Percentiles rank a stretch among this genome's conserved stretches.
Evolutionary conservation across 2,329 filamentous ascomycete species (phyloP).

Genomic region (Immersiporthe knoxdaviesiana): DNA sequence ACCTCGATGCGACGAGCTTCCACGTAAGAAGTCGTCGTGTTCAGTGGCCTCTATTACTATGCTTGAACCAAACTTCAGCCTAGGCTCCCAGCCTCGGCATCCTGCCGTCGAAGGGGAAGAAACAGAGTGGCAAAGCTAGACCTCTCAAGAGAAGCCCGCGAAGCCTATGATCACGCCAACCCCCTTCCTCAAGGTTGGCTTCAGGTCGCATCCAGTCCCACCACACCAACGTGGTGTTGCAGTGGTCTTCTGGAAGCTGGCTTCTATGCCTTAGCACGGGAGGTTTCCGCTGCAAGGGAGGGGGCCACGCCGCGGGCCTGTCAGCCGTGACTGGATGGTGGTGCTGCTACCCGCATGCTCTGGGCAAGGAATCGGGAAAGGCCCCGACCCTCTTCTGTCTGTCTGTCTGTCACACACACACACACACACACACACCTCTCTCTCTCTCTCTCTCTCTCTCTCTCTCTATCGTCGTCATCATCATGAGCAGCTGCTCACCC

Average conservation of each 20-base stretch:
- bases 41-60: neutral
- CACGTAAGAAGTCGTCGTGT: neutral
- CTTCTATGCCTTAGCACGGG: conserved; percentile 13
- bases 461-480: neutral
- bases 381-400: neutral
- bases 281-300: neutral
- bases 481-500: neutral
- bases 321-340: neutral
- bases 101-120: neutral
- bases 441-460: too few relatives aligned
- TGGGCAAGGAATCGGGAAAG: neutral
- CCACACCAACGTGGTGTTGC: neutral
- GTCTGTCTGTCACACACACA: too few relatives aligned
- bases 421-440: too few relatives aligned
- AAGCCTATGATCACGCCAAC: neutral
- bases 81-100: neutral
- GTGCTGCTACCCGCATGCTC: neutral
- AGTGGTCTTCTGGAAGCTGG: conserved; percentile 11
- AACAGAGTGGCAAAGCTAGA: neutral
- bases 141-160: neutral
- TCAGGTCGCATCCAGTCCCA: neutral
- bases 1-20: neutral
- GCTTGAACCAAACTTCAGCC: neutral
- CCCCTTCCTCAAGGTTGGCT: too few relatives aligned
- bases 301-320: neutral